Evolutionary conservation across 139 green algal genomes (phyloP), one percentile per base, ranked within the genome.

Genomic region (Micractinium conductrix): DNA sequence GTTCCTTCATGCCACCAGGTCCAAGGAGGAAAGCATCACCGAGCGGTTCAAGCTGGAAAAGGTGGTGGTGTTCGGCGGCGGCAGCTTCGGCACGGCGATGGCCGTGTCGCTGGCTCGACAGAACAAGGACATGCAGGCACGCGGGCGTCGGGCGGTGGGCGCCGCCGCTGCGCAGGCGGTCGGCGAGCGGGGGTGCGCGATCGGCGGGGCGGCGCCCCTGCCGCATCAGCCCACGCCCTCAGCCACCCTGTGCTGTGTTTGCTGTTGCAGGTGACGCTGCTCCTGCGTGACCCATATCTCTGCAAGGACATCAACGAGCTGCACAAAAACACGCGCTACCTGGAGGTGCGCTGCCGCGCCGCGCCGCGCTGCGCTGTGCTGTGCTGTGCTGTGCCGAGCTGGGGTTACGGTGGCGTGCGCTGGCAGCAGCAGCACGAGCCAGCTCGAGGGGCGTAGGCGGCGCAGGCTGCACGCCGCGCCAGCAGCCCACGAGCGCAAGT

Each of bases 31-130:
- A 30, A 69, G 48, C 28, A 37, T 63, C 19, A 40, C 35, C 26
- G 60, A 24, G 26, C 28, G 30, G 3, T n/a, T 30, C 26, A 74
- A 22, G 69, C 44, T 90, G 0, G 90, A 89, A 14, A 97, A 99
- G 86, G 92, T 99, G 35, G 95, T 94, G 7, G 92, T 99, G 2
- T 98, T 99, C 85, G 97, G 97, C 2, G 97, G 96, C 8, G 97
- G 97, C 16, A 97, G 92, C 40, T 99, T 99, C 81, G 97, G 96
- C 43, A 99, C 97, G 4, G 97, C 97, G 1, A 98, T 99, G 93
- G 97, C 85, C 1, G 89, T 84, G 30, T 80, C 93, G 19, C 87
- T 99, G 16, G 97, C 97, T 4, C 83, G 93, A 1, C 95, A 99
- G 81, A 96, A 97, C 76, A 50, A 73, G 2, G 79, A 92, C 16